These are phyloP conservation scores for Fusarium acutatum DNA, from an alignment of 2,329 filamentous ascomycete species.

Conservation along the genomic window DNA sequence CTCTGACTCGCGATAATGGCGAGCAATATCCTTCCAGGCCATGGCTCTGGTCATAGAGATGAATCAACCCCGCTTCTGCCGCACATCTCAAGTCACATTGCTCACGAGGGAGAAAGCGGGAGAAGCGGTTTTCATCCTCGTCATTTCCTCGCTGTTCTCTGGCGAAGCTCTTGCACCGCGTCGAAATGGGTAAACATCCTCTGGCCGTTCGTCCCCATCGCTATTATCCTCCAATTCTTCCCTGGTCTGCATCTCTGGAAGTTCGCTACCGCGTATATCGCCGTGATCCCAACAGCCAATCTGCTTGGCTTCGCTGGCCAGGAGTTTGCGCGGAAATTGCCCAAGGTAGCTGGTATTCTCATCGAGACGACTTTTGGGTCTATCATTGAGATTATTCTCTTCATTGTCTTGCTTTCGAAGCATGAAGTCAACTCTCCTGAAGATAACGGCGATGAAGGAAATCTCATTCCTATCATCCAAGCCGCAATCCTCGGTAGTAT, in stretches of 20 bases:
- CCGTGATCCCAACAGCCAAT: constrained; percentile 60
- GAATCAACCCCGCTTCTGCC: constrained; percentile 45
- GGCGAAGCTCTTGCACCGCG: constrained; percentile 53
- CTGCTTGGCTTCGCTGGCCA: constrained; percentile 58
- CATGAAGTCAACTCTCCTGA: constrained; percentile 26
- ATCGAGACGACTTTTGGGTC: constrained; percentile 65
- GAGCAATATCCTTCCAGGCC: constrained; percentile 17
- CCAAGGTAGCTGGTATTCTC: constrained; percentile 66
- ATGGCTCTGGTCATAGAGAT: constrained; percentile 16
- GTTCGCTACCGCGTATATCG: constrained; percentile 57
- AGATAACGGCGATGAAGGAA: constrained; percentile 44
- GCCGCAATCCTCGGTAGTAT: constrained; percentile 76
- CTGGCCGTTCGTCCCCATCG: constrained; percentile 58
- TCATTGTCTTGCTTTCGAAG: constrained; percentile 66
- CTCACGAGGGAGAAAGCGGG: constrained; percentile 56
- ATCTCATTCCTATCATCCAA: constrained; percentile 68
- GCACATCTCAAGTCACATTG: constrained; percentile 24
- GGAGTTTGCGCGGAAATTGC: constrained; percentile 71
- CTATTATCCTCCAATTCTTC: constrained; percentile 52
- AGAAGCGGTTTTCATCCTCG: constrained; percentile 53
- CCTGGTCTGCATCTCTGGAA: constrained; percentile 51
- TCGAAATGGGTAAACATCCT: constrained; percentile 58
- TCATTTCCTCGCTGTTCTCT: constrained; percentile 54
- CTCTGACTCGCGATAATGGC: background rate
- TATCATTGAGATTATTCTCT: constrained; percentile 73